A percentile compares a stretch with the other conserved stretches of the same genome.
Conservation (phyloP, 441 rosid genomes). For the Daphne laureola region DNA sequence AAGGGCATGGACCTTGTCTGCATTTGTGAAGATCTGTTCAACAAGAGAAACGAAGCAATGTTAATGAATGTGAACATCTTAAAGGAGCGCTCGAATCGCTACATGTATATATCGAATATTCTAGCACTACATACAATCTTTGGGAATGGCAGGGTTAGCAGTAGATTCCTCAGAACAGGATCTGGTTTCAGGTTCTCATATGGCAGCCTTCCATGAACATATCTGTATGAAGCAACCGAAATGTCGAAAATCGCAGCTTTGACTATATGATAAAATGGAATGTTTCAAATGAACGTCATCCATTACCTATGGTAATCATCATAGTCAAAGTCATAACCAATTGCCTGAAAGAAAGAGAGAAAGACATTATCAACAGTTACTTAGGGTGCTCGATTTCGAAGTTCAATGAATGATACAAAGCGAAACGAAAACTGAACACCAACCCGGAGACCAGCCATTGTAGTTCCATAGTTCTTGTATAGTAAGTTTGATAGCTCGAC, state of each 20-base stretch:
- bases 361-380: background rate
- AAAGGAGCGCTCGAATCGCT: too few species aligned
- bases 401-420: background rate
- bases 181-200: slow-evolving; percentile 71
- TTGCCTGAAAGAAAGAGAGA: slow-evolving; percentile 41
- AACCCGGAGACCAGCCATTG: slow-evolving; percentile 95
- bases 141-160: slow-evolving; percentile 60
- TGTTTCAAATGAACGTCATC: background rate
- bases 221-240: slow-evolving; percentile 21
- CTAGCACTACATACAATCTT: slow-evolving; percentile 53
- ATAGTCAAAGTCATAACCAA: slow-evolving; percentile 74
- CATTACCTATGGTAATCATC: slow-evolving; percentile 70
- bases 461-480: slow-evolving; percentile 83
- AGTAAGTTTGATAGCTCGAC: slow-evolving; percentile 46
- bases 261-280: background rate
- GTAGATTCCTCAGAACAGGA: slow-evolving; percentile 56
- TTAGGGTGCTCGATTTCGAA: background rate
- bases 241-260: background rate
- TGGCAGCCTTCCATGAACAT: slow-evolving; percentile 75
- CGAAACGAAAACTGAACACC: slow-evolving; percentile 6
- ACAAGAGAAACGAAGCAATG: too few species aligned
- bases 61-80: too few species aligned
- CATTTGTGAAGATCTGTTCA: slow-evolving; percentile 72
- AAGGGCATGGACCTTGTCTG: slow-evolving; percentile 64
- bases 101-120: too few species aligned